Base-by-base conservation (phyloP, 2,329 filamentous ascomycete species). In the Hymenotorrendiella dingleyae region DNA sequence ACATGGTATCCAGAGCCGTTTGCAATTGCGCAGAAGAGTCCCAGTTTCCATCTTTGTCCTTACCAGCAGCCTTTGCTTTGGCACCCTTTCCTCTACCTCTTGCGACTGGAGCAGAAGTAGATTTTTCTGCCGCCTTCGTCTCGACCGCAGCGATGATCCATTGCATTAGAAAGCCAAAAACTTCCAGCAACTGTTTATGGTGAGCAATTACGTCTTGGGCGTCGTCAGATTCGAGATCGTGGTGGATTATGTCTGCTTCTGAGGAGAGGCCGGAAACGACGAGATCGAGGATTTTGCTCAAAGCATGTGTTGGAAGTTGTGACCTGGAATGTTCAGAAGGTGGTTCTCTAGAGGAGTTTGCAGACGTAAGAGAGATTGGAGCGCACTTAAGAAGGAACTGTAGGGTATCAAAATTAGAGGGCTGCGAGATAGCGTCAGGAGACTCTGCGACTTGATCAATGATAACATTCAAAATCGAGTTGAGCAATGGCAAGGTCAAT, bases 321-420 rank as follows among this genome's bases (percentile, higher is more conserved):
- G 85, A 76, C 61, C 71, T 67, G 65, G 77, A 76, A 48, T 76
- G 68, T 69, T 83, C 71, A 84, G 77, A 76, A 70, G 76, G 65
- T 68, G 69, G 67, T 63, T 70, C 68, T 63, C 56, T 52, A 40
- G 50, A 50, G 44, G 51, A 54, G 35, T 53, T 58, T 58, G 53
- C 58, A 59, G 62, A 62, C 41, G 46, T 46, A 57, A 59, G 58
- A 67, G 69, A 73, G 62, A 70, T 72, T 67, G 78, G 75, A 60
- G 78, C 88, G 73, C 80, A 97, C 91, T 98, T 98, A 70, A 98
- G 76, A 46, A 98, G 72, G 62, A 95, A 95, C 65, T 96, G 91
- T 56, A 98, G 67, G 49, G 90, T 95, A 70, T 98, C 91, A 69
- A 97, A 90, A 52, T 83, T 77, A 39, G 80, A 76, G 58, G 81